These are phyloP conservation scores for Diplodia mutila DNA, from an alignment of 2,329 filamentous ascomycete genomes.

Conservation along the genomic window DNA sequence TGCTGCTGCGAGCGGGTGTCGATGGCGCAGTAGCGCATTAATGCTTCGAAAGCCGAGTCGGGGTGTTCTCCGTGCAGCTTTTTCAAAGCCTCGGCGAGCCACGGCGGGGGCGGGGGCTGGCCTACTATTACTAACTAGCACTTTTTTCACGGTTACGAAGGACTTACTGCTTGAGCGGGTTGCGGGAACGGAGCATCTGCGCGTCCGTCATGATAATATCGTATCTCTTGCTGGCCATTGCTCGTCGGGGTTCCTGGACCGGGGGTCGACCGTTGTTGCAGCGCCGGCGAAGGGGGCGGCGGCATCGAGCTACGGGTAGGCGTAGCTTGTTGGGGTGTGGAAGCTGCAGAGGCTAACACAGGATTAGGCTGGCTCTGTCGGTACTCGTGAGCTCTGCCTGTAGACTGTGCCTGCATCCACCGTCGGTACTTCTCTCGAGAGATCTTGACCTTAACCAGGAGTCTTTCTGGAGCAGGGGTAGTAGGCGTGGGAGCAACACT, in stretches of 20 bases:
- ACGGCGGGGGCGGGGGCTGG: conserved; percentile 82
- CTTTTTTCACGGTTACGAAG: not conserved
- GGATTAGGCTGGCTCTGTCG: conserved; percentile 48
- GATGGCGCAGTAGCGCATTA: conserved; percentile 88
- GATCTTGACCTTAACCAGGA: conserved; percentile 74
- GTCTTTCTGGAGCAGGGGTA: conserved; percentile 41
- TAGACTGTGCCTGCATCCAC: conserved; percentile 61
- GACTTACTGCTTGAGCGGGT: conserved; percentile 41
- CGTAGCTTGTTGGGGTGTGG: conserved; percentile 54
- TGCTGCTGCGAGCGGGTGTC: conserved; percentile 71
- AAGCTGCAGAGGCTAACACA: conserved; percentile 51
- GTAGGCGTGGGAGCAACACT: conserved; percentile 68
- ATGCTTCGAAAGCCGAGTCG: conserved; percentile 81
- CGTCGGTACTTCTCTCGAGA: conserved; percentile 71
- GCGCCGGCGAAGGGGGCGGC: conserved; percentile 52
- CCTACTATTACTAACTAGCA: not conserved
- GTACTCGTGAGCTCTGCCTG: conserved; percentile 41
- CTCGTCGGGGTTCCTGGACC: conserved; percentile 42
- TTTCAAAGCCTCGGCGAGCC: conserved; percentile 77
- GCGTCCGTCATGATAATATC: conserved; percentile 57
- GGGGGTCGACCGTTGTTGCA: conserved; percentile 41
- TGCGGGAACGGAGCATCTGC: conserved; percentile 68
- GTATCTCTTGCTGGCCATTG: conserved; percentile 37
- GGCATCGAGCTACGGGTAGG: conserved; percentile 61
- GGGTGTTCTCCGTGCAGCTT: conserved; percentile 72